These are phyloP conservation scores for carrot (Daucus carota) DNA, from an alignment of 129 eudicot genomes.

Conservation along the genomic window DNA sequence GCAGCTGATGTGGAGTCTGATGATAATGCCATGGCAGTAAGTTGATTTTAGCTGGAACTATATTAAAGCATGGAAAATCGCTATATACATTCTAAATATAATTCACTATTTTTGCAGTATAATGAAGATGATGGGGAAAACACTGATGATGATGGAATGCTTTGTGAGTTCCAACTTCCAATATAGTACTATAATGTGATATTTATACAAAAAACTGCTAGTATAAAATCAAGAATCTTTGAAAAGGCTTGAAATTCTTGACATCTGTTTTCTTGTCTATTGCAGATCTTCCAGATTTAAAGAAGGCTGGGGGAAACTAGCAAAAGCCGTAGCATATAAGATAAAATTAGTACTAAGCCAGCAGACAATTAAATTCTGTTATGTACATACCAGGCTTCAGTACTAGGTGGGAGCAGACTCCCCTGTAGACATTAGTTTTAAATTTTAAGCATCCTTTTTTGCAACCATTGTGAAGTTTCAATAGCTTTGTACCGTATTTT, in stretches of 20 bases:
- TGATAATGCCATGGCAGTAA: slow-evolving; percentile 30
- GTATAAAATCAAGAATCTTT: background rate
- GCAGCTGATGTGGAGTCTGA: slow-evolving; percentile 38
- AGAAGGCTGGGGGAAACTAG: slow-evolving; percentile 51
- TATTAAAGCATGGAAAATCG: background rate
- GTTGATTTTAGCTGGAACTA: background rate
- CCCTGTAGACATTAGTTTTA: background rate
- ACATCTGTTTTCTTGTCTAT: background rate
- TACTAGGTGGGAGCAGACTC: slow-evolving; percentile 5
- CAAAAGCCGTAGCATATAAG: background rate
- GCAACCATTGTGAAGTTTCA: background rate
- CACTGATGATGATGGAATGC: slow-evolving; percentile 74
- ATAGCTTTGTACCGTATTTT: background rate
- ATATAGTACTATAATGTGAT: background rate
- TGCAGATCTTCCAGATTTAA: slow-evolving; percentile 89
- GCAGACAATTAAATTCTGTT: background rate
- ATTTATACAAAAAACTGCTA: background rate
- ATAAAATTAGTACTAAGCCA: slow-evolving; percentile 1
- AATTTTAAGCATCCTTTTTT: background rate
- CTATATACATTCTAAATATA: slow-evolving; percentile 7
- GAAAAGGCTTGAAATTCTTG: background rate
- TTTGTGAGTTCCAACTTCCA: slow-evolving; percentile 49
- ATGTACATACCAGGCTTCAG: slow-evolving; percentile 12
- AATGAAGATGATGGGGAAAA: slow-evolving; percentile 39
- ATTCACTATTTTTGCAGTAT: slow-evolving; percentile 31